Base-by-base conservation (phyloP, 176 grass and related monocot species). In the Elaeis guineensis region DNA sequence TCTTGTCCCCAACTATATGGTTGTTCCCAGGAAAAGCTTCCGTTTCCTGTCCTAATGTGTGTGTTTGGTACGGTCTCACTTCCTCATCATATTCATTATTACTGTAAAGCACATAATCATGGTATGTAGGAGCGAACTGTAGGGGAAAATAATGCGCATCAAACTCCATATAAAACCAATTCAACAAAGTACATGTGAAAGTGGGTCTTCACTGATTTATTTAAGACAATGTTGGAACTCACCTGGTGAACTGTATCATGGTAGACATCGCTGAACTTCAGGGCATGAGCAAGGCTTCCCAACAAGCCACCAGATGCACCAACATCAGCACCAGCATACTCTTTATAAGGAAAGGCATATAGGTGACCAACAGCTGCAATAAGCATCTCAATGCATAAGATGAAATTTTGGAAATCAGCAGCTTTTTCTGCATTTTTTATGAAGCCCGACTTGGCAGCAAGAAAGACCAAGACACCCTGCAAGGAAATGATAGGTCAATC, bases 181-280 rank as follows among this genome's bases (percentile, higher is more conserved):
- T 44, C 35, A 44, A 44, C 0, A 44, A 12, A 44, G 14, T 44
- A 14, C 35, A 44, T 44, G 35, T 44, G 8, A 44, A 44, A 14
- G 11, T 44, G 35, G 11, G 11, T 44, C 35, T 30, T 6, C 5
- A 44, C 35, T 44, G 35, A 44, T 44, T 44, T 44, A 12, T 2
- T 44, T 12, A 44, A 44, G 35, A 12, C 11, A 44, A 44, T 44
- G 12, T 30, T 44, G 9, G 35, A 44, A 44, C 35, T 89, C 60
- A 95, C 90, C 90, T 95, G 90, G 50, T 95, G 90, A n/a, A 95
- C 85, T 17, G 85, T 86, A 70, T 86, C 85, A 72, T 95, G 90
- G 52, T 95, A 95, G 77, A 95, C 89, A 74, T 89, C 79, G 32
- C 78, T 89, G 59, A 95, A 86, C 62, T 95, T 86, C 55, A 95